These are phyloP conservation scores for Dichotomopilus funicola DNA, from an alignment of 2,329 filamentous ascomycete genomes.

Conservation along the genomic window DNA sequence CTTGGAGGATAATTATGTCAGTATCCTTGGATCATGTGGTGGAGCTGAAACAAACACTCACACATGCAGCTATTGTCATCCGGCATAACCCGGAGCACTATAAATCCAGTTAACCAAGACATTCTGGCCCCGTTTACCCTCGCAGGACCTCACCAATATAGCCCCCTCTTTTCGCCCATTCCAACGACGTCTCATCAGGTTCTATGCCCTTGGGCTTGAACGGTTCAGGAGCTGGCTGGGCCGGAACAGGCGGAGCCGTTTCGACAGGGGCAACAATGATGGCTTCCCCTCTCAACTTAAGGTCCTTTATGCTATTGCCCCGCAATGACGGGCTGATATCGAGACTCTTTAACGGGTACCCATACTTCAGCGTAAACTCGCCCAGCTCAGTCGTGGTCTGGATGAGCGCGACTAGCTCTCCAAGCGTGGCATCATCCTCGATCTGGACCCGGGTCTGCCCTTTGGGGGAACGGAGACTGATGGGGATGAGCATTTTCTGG, in stretches of 20 bases:
- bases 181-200: conserved; percentile 39
- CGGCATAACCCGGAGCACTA: conserved; percentile 86
- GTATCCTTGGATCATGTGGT: too few relatives aligned
- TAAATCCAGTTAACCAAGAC: conserved; percentile 32
- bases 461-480: conserved; percentile 68
- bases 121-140: conserved; percentile 3
- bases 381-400: conserved; percentile 56
- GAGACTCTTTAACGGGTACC: conserved; percentile 71
- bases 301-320: conserved; percentile 41
- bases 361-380: conserved; percentile 72
- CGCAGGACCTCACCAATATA: conserved; percentile 41
- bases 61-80: conserved; percentile 92
- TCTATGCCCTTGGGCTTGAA: conserved; percentile 32
- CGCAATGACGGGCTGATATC: conserved; percentile 44
- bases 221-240: conserved; percentile 14
- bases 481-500: conserved; percentile 48
- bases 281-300: conserved; percentile 44
- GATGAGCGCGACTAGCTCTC: conserved; percentile 54
- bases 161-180: conserved; percentile 45
- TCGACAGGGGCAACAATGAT: conserved; percentile 44
- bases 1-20: conserved; percentile 1
- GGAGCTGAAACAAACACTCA: conserved; percentile 7
- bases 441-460: conserved; percentile 67
- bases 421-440: conserved; percentile 59
- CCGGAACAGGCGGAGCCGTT: conserved; percentile 15